phyloP scores from a whole-genome alignment of 257 asterid genomes.

The Lantana camara region DNA sequence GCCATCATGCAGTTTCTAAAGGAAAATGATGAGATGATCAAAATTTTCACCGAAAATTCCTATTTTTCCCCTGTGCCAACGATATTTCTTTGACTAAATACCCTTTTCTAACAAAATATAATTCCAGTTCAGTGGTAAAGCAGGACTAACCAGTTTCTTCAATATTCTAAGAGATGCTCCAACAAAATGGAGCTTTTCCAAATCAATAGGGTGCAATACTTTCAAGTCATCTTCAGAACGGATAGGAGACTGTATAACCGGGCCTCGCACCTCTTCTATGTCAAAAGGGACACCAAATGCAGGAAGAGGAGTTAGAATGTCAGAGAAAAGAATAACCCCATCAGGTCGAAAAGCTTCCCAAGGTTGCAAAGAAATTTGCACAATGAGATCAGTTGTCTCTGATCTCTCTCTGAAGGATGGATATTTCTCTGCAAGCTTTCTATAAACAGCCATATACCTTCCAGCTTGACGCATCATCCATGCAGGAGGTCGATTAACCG shows the following conservation, averaged over 20 bases:
- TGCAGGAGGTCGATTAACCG: constrained; percentile 89
- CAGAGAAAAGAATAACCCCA: constrained; percentile 96
- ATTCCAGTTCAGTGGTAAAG: no score
- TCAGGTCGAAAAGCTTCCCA: constrained; percentile 97
- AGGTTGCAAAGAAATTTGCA: constrained; percentile 98
- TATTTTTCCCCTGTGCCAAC: no score
- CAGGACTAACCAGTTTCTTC: constrained; percentile 63
- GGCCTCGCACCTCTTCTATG: constrained; percentile 91
- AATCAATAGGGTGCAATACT: constrained; percentile 71
- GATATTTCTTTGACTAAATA: no score
- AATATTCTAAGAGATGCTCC: constrained; percentile 83
- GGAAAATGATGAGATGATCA: no score
- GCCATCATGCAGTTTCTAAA: no score
- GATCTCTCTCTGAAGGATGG: constrained; percentile 99
- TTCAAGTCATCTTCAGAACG: constrained; percentile 78
- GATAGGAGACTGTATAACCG: constrained; percentile 83
- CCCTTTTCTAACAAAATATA: no score
- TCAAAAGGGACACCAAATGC: constrained; percentile 98
- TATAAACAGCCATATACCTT: constrained; percentile 93
- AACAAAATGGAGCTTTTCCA: constrained; percentile 78
- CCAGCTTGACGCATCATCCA: constrained; percentile 99
- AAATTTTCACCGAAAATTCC: no score
- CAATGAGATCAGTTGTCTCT: constrained; percentile 99
- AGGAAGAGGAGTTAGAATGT: constrained; percentile 94
- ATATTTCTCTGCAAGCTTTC: constrained; percentile 94